Base-by-base conservation (phyloP, 352 stramenopile genomes). In the Salisapilia sapeloensis region DNA sequence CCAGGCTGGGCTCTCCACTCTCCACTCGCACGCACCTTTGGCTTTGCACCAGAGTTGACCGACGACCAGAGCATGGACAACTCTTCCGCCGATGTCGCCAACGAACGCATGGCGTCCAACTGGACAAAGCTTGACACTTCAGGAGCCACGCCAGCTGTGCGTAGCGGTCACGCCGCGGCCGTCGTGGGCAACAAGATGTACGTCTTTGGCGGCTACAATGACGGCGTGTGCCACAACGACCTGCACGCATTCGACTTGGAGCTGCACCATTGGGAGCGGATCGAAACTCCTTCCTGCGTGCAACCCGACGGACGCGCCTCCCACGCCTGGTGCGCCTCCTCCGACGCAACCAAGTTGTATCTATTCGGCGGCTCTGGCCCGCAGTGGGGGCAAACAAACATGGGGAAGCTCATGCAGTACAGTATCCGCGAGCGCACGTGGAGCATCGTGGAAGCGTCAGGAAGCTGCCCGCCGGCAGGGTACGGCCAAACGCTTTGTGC, bases 341-440 rank as follows among this genome's bases (percentile, higher is more conserved):
- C 58, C 11, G 72, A 87, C 40, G 50, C 79, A 38, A 74, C 60
- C 2, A 82, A 82, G 31, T 46, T 87, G 13, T 87, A 83, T 35
- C 39, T 84, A 2, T 87, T 82, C 25, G 71, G 71, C 25, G 71
- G 71, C 19, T 83, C 67, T 2, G 67, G 71, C 0, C 71, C 71
- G 18, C 71, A 84, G 42, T 87, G 71, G 71, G 71, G 71, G 7
- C 71, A 87, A 39, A 87, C 67, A 6, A 87, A 87, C 48, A 87
- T 87, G 71, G 67, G 71, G 33, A 87, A 87, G 40, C 42, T 87
- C 35, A 53, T 84, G 18, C 62, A 84, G 34, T 87, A 81, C 44
- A 66, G 50, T 30, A 78, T 87, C 43, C 52, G 46, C 13, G 57
- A 78, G 19, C 79, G 81, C 49, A 80, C 72, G 33, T 87, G 71